phyloP scores from a whole-genome alignment of 202 grass and related monocot species.

The Hordeum pubiflorum region DNA sequence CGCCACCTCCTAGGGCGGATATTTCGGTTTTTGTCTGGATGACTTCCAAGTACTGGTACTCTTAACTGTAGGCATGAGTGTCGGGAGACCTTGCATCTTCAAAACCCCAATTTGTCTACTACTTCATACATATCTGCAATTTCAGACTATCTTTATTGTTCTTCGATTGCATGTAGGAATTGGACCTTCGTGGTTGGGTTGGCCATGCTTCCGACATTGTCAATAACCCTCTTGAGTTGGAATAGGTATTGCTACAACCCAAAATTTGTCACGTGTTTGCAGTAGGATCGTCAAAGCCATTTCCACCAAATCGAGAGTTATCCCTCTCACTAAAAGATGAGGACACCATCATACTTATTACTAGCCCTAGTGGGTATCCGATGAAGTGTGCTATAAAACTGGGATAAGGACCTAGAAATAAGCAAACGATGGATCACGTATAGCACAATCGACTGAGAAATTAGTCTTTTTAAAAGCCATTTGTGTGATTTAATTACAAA shows the following conservation, averaged over 20 bases:
- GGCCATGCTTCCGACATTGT: not conserved
- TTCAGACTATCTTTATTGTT: too few species aligned
- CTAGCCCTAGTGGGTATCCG: not conserved
- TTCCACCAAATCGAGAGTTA: too few species aligned
- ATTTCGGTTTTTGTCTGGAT: too few species aligned
- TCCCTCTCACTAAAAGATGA: not conserved
- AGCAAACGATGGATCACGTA: not conserved
- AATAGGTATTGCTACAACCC: not conserved
- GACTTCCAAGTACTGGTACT: too few species aligned
- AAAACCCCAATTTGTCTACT: too few species aligned
- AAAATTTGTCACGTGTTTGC: not conserved
- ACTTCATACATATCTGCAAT: too few species aligned
- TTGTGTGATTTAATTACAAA: not conserved
- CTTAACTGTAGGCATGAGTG: too few species aligned
- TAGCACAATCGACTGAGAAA: not conserved
- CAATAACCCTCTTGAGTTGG: not conserved
- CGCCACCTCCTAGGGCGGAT: too few species aligned
- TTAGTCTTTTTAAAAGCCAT: not conserved
- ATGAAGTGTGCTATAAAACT: not conserved
- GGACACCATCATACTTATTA: not conserved
- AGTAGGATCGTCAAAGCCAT: not conserved
- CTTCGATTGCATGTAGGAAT: too few species aligned
- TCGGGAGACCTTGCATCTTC: too few species aligned
- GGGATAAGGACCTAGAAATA: not conserved
- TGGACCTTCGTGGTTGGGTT: too few species aligned